Evolutionary conservation across 2,329 filamentous ascomycete species (phyloP).

Genomic region (Neocucurbitaria cava): DNA sequence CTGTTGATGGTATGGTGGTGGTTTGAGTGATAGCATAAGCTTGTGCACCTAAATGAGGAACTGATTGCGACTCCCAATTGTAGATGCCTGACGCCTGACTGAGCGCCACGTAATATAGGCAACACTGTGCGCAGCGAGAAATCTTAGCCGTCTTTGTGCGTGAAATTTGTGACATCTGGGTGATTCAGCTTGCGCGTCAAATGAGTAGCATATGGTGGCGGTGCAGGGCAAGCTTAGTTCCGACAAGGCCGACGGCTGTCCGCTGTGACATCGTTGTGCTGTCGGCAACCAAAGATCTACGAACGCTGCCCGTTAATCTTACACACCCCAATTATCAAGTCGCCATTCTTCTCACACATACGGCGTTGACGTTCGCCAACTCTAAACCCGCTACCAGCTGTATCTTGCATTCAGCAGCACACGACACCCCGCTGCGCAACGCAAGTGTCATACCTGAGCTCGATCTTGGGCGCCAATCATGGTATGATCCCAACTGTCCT

Average conservation of each 20-base stretch:
- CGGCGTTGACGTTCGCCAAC: slow-evolving; percentile 5
- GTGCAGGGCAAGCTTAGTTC: slow-evolving; percentile 27
- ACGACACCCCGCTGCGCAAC: slow-evolving; percentile 20
- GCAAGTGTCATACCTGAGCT: slow-evolving; percentile 24
- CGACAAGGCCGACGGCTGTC: slow-evolving; percentile 16
- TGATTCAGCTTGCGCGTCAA: slow-evolving; percentile 22
- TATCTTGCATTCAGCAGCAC: slow-evolving; percentile 7
- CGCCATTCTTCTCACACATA: slow-evolving; percentile 10
- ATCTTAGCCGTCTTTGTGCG: neutral
- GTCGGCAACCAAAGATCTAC: slow-evolving; percentile 1
- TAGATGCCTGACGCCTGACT: slow-evolving; percentile 20
- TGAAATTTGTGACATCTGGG: neutral
- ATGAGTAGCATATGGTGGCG: slow-evolving; percentile 5
- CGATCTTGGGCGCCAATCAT: slow-evolving; percentile 45
- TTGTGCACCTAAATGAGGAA: slow-evolving; percentile 21
- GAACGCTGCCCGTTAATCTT: slow-evolving; percentile 10
- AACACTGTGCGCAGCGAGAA: slow-evolving; percentile 11
- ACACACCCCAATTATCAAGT: slow-evolving; percentile 14
- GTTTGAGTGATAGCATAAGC: slow-evolving; percentile 17
- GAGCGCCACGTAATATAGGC: slow-evolving; percentile 28
- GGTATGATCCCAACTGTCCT: slow-evolving; percentile 29
- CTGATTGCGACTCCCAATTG: slow-evolving; percentile 9
- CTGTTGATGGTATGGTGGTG: slow-evolving; percentile 19
- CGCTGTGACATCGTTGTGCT: slow-evolving; percentile 28
- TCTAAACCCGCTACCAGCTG: neutral